These are phyloP conservation scores for Hawksworthiomyces lignivorus DNA, from an alignment of 2,329 filamentous ascomycete species.

Conservation along the genomic window DNA sequence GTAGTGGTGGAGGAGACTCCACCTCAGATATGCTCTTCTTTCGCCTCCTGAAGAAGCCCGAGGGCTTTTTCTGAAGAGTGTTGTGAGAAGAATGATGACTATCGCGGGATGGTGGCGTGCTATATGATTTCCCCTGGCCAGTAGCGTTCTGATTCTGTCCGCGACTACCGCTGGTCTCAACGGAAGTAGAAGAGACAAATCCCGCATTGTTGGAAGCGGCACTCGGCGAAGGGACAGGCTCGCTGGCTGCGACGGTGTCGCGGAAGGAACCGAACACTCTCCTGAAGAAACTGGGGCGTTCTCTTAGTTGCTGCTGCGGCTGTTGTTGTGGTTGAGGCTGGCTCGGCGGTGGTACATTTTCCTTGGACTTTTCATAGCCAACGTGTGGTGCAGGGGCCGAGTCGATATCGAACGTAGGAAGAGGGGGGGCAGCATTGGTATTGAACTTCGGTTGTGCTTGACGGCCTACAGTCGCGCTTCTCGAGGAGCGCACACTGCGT, in stretches of 20 bases:
- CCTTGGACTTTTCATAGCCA: slow-evolving; percentile 52
- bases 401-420: slow-evolving; percentile 32
- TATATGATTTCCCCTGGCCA: slow-evolving; percentile 39
- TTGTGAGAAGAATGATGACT: slow-evolving; percentile 39
- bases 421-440: slow-evolving; percentile 16
- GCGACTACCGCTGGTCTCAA: slow-evolving; percentile 25
- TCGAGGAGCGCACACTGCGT: slow-evolving; percentile 51
- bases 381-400: slow-evolving; percentile 51
- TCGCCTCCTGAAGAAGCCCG: slow-evolving; percentile 85
- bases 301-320: slow-evolving; percentile 23
- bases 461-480: slow-evolving; percentile 34
- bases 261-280: slow-evolving; percentile 79
- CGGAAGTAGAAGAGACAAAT: slow-evolving; percentile 28
- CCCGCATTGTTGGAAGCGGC: slow-evolving; percentile 12
- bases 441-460: slow-evolving; percentile 23
- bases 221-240: slow-evolving; percentile 13
- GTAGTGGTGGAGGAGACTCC: slow-evolving; percentile 50
- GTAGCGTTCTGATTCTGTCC: slow-evolving; percentile 33
- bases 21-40: slow-evolving; percentile 80
- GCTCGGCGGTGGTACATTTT: slow-evolving; percentile 33
- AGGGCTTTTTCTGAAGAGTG: slow-evolving; percentile 76
- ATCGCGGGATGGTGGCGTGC: slow-evolving; percentile 44
- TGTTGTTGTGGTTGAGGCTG: slow-evolving; percentile 9
- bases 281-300: slow-evolving; percentile 83
- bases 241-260: slow-evolving; percentile 25